These are phyloP conservation scores for Paecilomyces sp. DNA, from an alignment of 2,329 filamentous ascomycete species.

Conservation along the genomic window DNA sequence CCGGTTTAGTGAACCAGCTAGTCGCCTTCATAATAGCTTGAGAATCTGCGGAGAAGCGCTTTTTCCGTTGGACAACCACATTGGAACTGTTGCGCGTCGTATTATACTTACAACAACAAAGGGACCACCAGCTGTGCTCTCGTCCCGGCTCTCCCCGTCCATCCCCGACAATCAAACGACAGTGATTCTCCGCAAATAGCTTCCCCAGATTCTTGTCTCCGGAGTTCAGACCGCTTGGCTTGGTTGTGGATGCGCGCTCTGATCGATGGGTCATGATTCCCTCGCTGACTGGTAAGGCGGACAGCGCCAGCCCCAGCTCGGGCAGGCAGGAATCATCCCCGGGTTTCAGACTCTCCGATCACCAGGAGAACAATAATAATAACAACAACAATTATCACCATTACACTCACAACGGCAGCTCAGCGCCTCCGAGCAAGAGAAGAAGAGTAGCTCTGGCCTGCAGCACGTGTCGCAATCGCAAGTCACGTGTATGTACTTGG, in stretches of 20 bases:
- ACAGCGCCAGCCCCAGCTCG: not conserved
- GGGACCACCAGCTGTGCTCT: too few relatives aligned
- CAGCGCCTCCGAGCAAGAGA: constrained; percentile 1
- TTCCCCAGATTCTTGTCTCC: not conserved
- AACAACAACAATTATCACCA: too few relatives aligned
- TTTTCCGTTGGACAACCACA: not conserved
- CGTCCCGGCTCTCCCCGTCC: not conserved
- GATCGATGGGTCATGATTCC: not conserved
- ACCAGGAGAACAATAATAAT: too few relatives aligned
- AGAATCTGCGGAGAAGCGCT: not conserved
- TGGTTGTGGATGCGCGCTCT: too few relatives aligned
- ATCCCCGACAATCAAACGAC: not conserved
- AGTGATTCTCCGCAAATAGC: not conserved
- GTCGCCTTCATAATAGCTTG: not conserved
- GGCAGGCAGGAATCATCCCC: not conserved
- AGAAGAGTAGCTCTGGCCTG: constrained; percentile 3
- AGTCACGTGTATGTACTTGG: constrained; percentile 3
- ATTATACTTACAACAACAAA: too few relatives aligned
- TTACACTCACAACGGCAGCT: too few relatives aligned
- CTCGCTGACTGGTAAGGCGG: not conserved
- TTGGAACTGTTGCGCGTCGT: too few relatives aligned
- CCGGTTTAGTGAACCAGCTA: not conserved
- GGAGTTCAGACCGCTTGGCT: not conserved
- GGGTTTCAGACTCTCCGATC: not conserved
- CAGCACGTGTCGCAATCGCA: constrained; percentile 3